Percentiles rank a stretch among this genome's conserved stretches.
These are phyloP conservation scores for Neofusicoccum kwambonambiense DNA, from an alignment of 2,329 filamentous ascomycete genomes.

Conservation along the genomic window DNA sequence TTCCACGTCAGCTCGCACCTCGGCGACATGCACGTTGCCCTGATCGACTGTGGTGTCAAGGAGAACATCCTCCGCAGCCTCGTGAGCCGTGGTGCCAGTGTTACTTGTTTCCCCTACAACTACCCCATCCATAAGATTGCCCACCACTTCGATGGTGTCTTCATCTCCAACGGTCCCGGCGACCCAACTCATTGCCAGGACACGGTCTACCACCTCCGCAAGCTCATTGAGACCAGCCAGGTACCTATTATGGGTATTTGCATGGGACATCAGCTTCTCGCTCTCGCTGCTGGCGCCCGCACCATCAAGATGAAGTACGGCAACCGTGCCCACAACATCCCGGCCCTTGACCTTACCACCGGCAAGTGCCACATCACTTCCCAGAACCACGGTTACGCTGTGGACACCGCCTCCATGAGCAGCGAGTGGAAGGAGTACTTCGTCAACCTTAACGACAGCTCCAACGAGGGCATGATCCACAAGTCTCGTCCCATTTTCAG, in stretches of 20 bases:
- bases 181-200: conserved; percentile 96
- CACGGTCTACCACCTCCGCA: conserved; percentile 87
- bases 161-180: conserved; percentile 98
- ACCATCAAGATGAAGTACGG: conserved; percentile 99
- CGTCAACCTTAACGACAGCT: conserved; percentile 95
- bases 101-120: conserved; percentile 93
- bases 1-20: conserved; percentile 88
- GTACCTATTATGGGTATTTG: conserved; percentile 98
- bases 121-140: conserved; percentile 98
- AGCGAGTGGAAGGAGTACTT: conserved; percentile 97
- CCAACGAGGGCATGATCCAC: conserved; percentile 97
- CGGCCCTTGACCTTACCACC: conserved; percentile 88
- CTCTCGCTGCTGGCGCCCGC: conserved; percentile 79
- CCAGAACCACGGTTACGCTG: conserved; percentile 97
- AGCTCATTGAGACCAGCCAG: conserved; percentile 86
- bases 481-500: conserved; percentile 95
- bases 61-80: conserved; percentile 98
- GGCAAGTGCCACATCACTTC: conserved; percentile 98
- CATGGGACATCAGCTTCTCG: conserved; percentile 92
- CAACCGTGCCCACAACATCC: conserved; percentile 98
- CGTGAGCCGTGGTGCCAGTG: conserved; percentile 84
- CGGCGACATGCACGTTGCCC: conserved; percentile 83
- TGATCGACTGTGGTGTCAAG: conserved; percentile 98
- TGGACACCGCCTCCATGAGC: conserved; percentile 79
- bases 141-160: conserved; percentile 96